Base-by-base conservation (phyloP, 805 yeast genomes). In the Starmerella etchellsii region DNA sequence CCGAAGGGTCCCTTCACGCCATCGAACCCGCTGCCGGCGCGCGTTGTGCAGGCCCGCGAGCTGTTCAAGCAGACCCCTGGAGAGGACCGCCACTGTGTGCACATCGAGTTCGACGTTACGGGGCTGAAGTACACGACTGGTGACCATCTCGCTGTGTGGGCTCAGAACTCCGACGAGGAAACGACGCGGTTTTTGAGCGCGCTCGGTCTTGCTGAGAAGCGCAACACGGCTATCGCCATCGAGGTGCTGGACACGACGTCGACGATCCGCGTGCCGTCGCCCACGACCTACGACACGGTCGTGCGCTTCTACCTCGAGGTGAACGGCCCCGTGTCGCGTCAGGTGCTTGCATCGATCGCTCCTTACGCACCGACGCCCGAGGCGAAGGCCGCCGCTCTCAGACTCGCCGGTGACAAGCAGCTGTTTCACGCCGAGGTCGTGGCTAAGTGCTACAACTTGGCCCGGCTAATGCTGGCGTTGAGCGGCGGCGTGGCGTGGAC, bases 81-180 rank as follows among this genome's bases (percentile, higher is more conserved):
- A 6, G 37, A 20, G 7, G 63, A 60, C 22, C 78, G 97, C 65
- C 76, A 77, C 50, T 88, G 97, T 65, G 74, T 88, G 44, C 97
- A 88, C 58, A 74, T 79, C 36, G 97, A 91, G 62, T 76, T 88
- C 52, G 96, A 88, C 56, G 63, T 85, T 28, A 69, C 84, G 1
- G 73, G 65, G 54, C 66, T 91, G 55, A 76, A 78, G 53, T 88
- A 88, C 62, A 68, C 88, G 36, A 88, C 98, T 3, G 98, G 98
- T 61, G 98, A 88, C 59, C 97, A 88, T 63, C 63, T 91, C 47
- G 97, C 95, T 14, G 67, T 91, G 42, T 83, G 95, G 93, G 91
- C 96, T 27, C 82, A 91, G 20, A 88, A 88, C 62, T 67, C 94
- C 2, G 68, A 78, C 55, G 83, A 77, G 58, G 74, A 81, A 53